Conservation (phyloP, 208 protist species). For the Leptomonas seymouri region DNA sequence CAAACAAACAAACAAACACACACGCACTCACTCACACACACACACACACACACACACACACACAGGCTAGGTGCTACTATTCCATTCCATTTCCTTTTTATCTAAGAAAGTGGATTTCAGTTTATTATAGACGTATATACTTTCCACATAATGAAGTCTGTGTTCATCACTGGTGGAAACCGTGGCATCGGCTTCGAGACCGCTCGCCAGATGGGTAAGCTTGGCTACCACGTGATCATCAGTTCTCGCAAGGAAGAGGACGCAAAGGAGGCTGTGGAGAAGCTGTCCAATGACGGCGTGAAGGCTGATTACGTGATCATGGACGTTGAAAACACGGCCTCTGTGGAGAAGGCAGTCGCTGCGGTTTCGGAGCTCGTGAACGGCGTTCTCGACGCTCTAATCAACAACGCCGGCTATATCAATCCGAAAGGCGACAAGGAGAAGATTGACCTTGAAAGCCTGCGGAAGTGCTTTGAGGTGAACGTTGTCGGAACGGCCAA, state of each 20-base stretch:
- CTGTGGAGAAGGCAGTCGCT: conserved; percentile 47
- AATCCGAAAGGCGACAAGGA: conserved; percentile 15
- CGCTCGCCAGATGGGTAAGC: conserved; percentile 52
- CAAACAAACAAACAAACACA: no score
- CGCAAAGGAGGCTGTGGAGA: conserved; percentile 47
- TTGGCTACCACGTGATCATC: conserved; percentile 72
- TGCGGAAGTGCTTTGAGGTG: conserved; percentile 55
- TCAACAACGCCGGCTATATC: conserved; percentile 71
- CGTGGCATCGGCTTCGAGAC: conserved; percentile 83
- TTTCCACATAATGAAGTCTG: conserved; percentile 34
- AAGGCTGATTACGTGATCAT: conserved; percentile 46
- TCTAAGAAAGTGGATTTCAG: no score
- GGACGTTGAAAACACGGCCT: conserved; percentile 48
- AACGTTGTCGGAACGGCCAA: conserved; percentile 61
- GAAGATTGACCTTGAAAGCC: conserved; percentile 37
- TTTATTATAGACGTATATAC: no score
- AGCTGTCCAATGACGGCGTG: conserved; percentile 36
- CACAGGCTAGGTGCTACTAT: no score
- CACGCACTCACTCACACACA: no score
- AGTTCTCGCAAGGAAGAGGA: conserved; percentile 44
- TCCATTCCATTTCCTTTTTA: background rate
- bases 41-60: no score
- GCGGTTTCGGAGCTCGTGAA: conserved; percentile 43
- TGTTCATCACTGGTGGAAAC: conserved; percentile 83
- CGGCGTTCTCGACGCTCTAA: conserved; percentile 60